phyloP scores from a whole-genome alignment of 768 basidiomycete species.

The Lyophyllum shimeji region DNA sequence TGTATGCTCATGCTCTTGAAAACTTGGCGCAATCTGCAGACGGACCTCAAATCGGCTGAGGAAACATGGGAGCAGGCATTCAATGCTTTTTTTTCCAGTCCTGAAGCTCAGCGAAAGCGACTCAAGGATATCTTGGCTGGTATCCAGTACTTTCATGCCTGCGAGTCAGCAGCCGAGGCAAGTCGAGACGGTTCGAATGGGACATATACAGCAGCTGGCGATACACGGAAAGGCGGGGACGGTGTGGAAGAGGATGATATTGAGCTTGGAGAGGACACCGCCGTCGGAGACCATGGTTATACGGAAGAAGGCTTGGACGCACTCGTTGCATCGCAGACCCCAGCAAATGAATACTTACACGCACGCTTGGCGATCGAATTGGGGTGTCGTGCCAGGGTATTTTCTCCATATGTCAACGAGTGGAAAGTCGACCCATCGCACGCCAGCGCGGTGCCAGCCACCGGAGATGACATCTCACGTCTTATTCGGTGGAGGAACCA shows the following conservation, averaged over 20 bases:
- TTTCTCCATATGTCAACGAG: background rate
- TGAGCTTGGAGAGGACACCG: background rate
- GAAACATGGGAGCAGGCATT: constrained; percentile 24
- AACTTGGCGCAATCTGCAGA: constrained; percentile 32
- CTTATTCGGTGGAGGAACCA: background rate
- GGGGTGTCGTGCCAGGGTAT: background rate
- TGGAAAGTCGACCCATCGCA: background rate
- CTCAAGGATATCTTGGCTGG: background rate
- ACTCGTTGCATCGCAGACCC: background rate
- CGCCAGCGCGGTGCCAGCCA: background rate
- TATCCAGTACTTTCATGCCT: background rate
- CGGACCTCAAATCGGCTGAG: constrained; percentile 22
- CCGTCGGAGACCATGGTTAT: background rate
- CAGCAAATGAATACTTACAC: background rate
- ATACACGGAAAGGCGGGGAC: background rate
- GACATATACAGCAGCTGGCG: background rate
- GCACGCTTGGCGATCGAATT: background rate
- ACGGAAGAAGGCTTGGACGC: background rate
- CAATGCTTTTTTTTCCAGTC: background rate
- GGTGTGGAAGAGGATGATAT: background rate
- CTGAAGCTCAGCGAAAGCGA: background rate
- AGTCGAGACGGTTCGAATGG: background rate
- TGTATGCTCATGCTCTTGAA: constrained; percentile 29
- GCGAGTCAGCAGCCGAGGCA: background rate
- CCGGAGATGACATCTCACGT: background rate